A percentile compares a stretch with the other conserved stretches of the same genome.
phyloP scores from a whole-genome alignment of 306 rosid genomes.

The Herpetospermum pedunculosum region DNA sequence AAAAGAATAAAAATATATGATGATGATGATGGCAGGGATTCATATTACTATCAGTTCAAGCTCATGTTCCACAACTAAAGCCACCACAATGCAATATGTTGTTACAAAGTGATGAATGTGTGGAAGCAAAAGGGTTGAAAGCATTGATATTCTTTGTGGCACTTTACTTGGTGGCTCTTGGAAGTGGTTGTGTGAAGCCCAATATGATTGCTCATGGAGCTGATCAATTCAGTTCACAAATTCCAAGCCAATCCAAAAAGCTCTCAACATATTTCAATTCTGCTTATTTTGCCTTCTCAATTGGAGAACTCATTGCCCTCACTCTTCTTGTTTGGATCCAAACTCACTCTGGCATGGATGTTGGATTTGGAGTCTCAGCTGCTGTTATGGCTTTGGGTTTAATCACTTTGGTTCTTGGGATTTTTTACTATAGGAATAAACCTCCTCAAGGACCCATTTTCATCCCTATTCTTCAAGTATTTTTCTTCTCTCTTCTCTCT shows the following conservation, averaged over 20 bases:
- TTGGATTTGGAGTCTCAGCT: conserved; percentile 86
- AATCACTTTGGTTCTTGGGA: conserved; percentile 55
- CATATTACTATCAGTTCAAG: conserved; percentile 82
- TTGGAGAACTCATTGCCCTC: conserved; percentile 77
- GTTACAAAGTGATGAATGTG: conserved; percentile 16
- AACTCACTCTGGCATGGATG: conserved; percentile 98
- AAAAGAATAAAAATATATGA: too few relatives aligned
- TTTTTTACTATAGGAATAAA: conserved; percentile 67
- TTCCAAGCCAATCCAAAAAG: conserved; percentile 34
- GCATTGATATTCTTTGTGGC: conserved; percentile 67
- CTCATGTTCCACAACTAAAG: conserved; percentile 76
- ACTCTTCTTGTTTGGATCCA: conserved; percentile 87
- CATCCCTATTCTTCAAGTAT: conserved; percentile 76
- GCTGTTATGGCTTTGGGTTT: conserved; percentile 84
- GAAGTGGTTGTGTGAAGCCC: conserved; percentile 95
- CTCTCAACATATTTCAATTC: conserved; percentile 83
- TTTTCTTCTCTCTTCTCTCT: not conserved
- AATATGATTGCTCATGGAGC: conserved; percentile 94
- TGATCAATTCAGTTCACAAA: conserved; percentile 55
- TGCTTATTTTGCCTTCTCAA: conserved; percentile 78
- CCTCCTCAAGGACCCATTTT: conserved; percentile 83
- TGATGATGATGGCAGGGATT: conserved; percentile 41
- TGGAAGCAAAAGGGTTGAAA: conserved; percentile 70
- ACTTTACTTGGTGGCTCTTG: conserved; percentile 78
- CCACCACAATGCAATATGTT: conserved; percentile 55